Percentiles rank a stretch among this genome's conserved stretches.
Conservation (phyloP, 257 asterid genomes). For the Fraxinus quadrangulata region DNA sequence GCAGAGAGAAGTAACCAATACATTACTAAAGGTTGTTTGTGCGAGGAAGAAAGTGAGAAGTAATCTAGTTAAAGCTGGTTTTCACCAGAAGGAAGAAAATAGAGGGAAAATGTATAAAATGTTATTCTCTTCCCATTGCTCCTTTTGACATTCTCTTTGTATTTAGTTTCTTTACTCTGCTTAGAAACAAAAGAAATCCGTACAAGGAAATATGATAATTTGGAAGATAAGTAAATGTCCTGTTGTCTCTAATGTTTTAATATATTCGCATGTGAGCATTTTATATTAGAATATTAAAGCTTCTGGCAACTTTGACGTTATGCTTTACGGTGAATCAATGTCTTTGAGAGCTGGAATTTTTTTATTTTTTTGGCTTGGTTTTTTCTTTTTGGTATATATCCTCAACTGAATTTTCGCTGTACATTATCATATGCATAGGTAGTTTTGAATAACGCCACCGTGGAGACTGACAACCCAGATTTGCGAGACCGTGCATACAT, state of each 20-base stretch:
- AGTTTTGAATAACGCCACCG: slow-evolving; percentile 95
- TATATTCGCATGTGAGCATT: background rate
- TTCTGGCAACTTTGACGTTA: background rate
- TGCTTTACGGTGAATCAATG: background rate
- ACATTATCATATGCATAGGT: slow-evolving; percentile 48
- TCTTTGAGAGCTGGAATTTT: background rate
- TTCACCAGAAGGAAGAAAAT: background rate
- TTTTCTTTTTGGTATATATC: background rate
- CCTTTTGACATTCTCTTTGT: background rate
- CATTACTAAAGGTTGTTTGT: background rate
- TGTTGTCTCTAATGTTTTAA: background rate
- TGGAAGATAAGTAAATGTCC: background rate
- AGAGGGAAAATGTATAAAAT: background rate
- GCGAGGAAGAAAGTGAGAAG: background rate
- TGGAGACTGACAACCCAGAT: slow-evolving; percentile 98
- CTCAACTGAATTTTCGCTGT: background rate
- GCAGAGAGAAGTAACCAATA: background rate
- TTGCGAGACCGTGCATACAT: slow-evolving; percentile 98
- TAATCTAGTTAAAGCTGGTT: background rate
- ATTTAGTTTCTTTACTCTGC: background rate
- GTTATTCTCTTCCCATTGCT: background rate
- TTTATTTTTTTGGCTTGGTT: background rate
- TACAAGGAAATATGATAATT: background rate
- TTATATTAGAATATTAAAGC: background rate
- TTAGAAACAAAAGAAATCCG: background rate